A percentile compares a stretch with the other conserved stretches of the same genome.
These are phyloP conservation scores for Apiospora rasikravindrae DNA, from an alignment of 2,329 filamentous ascomycete species.

Conservation along the genomic window DNA sequence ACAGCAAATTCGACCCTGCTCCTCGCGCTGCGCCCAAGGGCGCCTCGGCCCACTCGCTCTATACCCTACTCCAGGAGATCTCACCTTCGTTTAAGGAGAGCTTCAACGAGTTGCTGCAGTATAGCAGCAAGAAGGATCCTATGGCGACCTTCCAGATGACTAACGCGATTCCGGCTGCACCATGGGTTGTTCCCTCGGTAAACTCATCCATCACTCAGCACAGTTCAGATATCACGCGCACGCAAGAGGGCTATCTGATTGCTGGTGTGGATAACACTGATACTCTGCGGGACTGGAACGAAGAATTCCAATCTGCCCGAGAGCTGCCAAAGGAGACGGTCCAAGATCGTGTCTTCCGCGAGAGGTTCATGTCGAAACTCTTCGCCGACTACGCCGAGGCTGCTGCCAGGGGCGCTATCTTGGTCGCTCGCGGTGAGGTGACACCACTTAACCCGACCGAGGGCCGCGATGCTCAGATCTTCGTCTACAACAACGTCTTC, in stretches of 20 bases:
- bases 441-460: slow-evolving; percentile 95
- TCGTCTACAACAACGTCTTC: slow-evolving; percentile 99
- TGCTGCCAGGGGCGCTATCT: slow-evolving; percentile 85
- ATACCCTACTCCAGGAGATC: slow-evolving; percentile 77
- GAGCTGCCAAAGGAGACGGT: slow-evolving; percentile 93
- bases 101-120: slow-evolving; percentile 81
- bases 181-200: slow-evolving; percentile 83
- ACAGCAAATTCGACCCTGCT: slow-evolving; percentile 91
- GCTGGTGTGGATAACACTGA: slow-evolving; percentile 92
- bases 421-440: slow-evolving; percentile 92
- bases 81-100: slow-evolving; percentile 82
- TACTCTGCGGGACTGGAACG: slow-evolving; percentile 96
- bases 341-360: slow-evolving; percentile 94
- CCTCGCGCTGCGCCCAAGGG: slow-evolving; percentile 81
- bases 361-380: slow-evolving; percentile 91
- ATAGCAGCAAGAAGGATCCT: slow-evolving; percentile 84
- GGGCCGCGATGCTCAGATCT: slow-evolving; percentile 91
- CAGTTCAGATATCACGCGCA: slow-evolving; percentile 81
- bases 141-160: slow-evolving; percentile 94
- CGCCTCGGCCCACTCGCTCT: slow-evolving; percentile 81
- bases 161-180: slow-evolving; percentile 88
- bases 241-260: slow-evolving; percentile 91
- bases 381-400: slow-evolving; percentile 98
- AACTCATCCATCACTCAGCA: slow-evolving; percentile 71
- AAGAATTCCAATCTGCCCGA: slow-evolving; percentile 96